phyloP scores from a whole-genome alignment of 2,329 filamentous ascomycete species.

The Ilyonectria sp. region DNA sequence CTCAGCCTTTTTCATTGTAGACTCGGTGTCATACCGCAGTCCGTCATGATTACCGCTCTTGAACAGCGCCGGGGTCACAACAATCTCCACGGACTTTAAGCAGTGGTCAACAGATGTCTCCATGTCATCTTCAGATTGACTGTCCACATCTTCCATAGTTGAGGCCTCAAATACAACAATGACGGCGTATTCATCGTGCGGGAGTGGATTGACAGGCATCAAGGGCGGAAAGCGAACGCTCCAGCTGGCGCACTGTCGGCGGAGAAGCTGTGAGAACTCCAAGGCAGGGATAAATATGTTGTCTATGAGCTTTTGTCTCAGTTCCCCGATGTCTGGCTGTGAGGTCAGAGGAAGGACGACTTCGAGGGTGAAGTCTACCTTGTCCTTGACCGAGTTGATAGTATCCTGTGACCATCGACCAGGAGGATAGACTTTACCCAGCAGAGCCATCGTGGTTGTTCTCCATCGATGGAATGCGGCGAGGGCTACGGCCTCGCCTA shows the following conservation, averaged over 20 bases:
- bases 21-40: not conserved
- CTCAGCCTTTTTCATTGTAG: not conserved
- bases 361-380: not conserved
- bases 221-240: not conserved
- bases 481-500: not conserved
- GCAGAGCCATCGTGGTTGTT: not conserved
- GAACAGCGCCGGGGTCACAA: not conserved
- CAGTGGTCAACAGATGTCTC: not conserved
- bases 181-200: not conserved
- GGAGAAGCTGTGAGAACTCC: not conserved
- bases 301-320: not conserved
- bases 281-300: not conserved
- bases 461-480: not conserved
- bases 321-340: not conserved
- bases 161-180: not conserved
- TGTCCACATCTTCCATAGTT: not conserved
- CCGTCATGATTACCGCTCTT: constrained; percentile 4
- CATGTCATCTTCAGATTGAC: not conserved
- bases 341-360: not conserved
- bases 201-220: not conserved
- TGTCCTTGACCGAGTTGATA: not conserved
- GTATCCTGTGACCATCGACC: not conserved
- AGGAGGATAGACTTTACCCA: not conserved
- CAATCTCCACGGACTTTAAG: not conserved
- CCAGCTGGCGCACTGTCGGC: not conserved